These are phyloP conservation scores for Vicia sativa DNA, from an alignment of 306 rosid genomes.

Conservation along the genomic window DNA sequence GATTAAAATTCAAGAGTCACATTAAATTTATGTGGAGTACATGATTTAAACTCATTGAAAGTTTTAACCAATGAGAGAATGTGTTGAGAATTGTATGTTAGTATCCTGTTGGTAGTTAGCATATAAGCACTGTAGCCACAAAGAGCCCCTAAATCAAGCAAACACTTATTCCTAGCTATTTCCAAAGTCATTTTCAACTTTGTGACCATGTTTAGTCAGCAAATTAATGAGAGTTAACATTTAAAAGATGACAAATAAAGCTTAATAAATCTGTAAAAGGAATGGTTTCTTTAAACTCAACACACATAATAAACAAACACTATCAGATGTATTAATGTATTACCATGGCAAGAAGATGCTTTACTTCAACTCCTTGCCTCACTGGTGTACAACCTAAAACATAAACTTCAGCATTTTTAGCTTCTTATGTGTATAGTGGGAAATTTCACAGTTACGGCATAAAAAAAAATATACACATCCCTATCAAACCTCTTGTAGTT, in stretches of 20 bases:
- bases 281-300: not conserved
- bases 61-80: not conserved
- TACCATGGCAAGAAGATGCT: conserved; percentile 21
- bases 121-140: not conserved
- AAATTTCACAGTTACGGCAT: conserved; percentile 29
- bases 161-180: not conserved
- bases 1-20: not conserved
- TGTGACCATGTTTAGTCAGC: not conserved
- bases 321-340: conserved; percentile 10
- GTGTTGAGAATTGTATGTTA: not conserved
- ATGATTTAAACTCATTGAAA: not conserved
- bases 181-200: not conserved
- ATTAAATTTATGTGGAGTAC: not conserved
- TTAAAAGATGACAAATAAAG: conserved; percentile 1
- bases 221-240: not conserved
- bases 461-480: conserved; percentile 30
- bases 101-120: not conserved
- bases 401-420: conserved; percentile 17
- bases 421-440: conserved; percentile 3
- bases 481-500: conserved; percentile 35
- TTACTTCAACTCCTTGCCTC: conserved; percentile 34
- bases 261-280: conserved; percentile 14
- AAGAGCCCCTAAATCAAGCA: not conserved
- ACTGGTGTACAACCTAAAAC: conserved; percentile 27
- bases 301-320: conserved; percentile 24